Base-by-base conservation (phyloP, 192 early-diverging fungal genomes). In the Piromyces sp. region DNA sequence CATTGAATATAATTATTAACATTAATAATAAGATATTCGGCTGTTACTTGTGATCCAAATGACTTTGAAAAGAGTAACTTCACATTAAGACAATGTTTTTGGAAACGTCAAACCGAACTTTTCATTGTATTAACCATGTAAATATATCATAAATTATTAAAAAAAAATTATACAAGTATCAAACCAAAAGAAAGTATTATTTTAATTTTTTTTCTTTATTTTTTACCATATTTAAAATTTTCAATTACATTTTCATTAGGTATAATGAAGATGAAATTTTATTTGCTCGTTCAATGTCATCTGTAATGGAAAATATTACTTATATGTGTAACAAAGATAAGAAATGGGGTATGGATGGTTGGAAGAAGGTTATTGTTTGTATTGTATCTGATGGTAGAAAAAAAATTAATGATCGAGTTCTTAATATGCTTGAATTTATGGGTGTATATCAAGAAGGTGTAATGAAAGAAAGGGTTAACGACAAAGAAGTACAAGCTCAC, bases 41-140 rank as follows among this genome's bases (percentile, higher is more conserved):
- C 96, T 12, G 94, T 92, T 16, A 96, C 95, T 15, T 93, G 92
- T 85, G 92, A 95, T 83, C 93, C 96, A 12, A 91, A 96, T 84
- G 90, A 96, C 30, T 98, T 97, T 87, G 83, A 83, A 37, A 81
- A 86, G 33, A 86, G 92, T 38, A 87, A 88, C 42, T 99, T 96
- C 86, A 92, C 89, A 31, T 88, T 99, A 81, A 90, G 96, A 26
- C 81, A 89, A 91, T 80, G 87, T 95, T 80, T 85, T 91, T 84
- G 87, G 90, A 68, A 68, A 40, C 89, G 95, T 82, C 83, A 92
- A 68, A 97, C 96, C 3, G 96, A 97, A 86, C 84, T 97, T 79
- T 95, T 95, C 83, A 94, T 96, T 82, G 95, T 97, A 81, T 90
- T 97, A 82, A 97, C 96, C 30, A 96, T 97, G 95, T 95, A 31